Base-by-base conservation (phyloP, 176 grass and related monocot species). In the Poa pratensis region DNA sequence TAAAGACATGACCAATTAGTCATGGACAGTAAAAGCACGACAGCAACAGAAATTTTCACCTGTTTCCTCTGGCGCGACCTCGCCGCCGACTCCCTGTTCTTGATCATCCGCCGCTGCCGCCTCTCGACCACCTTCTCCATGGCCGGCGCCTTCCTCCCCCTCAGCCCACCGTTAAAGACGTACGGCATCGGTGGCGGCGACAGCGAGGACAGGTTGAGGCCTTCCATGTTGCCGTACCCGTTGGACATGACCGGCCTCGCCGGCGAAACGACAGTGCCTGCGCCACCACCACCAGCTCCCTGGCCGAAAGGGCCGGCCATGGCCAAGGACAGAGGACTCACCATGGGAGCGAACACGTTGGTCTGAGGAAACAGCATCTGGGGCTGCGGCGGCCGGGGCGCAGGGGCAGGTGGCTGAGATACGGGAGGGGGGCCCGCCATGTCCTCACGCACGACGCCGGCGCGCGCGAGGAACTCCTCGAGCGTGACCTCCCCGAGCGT, bases 401-500 rank as follows among this genome's bases (percentile, higher is more conserved):
- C 26, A 10, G 80, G 28, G 0, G 19, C 10, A 26, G 80, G 49
- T 0, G 22, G 6, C 35, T 65, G 62, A 13, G 20, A 58, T 0
- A 79, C 46, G 35, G 84, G 37, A 5, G 57, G 32, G 18, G 65
- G 81, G 4, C 53, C 76, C 17, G 73, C 53, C 58, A 84, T 63
- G 81, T 88, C 93, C 61, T 98, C 93, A 73, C 90, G 52, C 2
- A 90, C 93, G 2, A 95, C 88, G 19, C 96, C 96, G 7, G 96
- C 93, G 69, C 83, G 94, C 26, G 92, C 78, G 23, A 98, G 84
- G 87, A 98, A 98, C 65, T 98, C 96, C 85, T 98, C 93, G 7
- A 98, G 90, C 12, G 96, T 98, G 78, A 98, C 89, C 86, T 92
- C 96, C 20, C 96, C 93, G n/a, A 98, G 93, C 55, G 89, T 94